Evolutionary conservation across 495 filamentous ascomycete genomes (phyloP).

Genomic region (Melanomma pulvis-pyrius): DNA sequence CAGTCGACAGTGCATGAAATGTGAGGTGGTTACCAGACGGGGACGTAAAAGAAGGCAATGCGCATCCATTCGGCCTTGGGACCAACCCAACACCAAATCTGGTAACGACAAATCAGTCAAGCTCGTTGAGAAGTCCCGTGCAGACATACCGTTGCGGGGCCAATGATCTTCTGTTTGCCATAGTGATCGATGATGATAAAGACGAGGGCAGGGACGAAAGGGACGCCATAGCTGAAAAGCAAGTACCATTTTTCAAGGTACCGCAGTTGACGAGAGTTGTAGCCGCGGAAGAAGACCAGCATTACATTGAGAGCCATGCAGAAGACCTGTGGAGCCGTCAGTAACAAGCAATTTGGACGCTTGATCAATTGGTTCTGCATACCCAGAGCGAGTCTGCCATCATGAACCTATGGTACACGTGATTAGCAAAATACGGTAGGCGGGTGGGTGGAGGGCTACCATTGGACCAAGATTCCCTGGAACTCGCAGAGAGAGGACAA

Average conservation of each 20-base stretch:
- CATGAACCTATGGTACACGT: slow-evolving; percentile 16
- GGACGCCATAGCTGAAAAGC: slow-evolving; percentile 72
- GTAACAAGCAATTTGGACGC: neutral
- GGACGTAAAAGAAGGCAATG: slow-evolving; percentile 78
- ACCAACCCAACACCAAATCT: slow-evolving; percentile 85
- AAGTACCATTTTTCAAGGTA: slow-evolving; percentile 74
- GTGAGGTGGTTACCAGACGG: slow-evolving; percentile 65
- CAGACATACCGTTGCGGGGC: slow-evolving; percentile 62
- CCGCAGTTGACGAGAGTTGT: slow-evolving; percentile 66
- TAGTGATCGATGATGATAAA: slow-evolving; percentile 65
- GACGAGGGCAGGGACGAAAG: slow-evolving; percentile 68
- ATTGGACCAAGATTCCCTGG: slow-evolving; percentile 75
- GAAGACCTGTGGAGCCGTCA: slow-evolving; percentile 63
- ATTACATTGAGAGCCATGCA: slow-evolving; percentile 90
- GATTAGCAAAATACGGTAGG: slow-evolving; percentile 24
- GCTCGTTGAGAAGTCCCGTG: neutral
- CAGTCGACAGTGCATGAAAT: neutral
- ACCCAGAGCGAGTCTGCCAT: slow-evolving; percentile 34
- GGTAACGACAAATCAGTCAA: slow-evolving; percentile 12
- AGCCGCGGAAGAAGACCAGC: slow-evolving; percentile 80
- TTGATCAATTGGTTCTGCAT: neutral
- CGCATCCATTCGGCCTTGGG: slow-evolving; percentile 70
- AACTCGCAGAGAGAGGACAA: slow-evolving; percentile 67
- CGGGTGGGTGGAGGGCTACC: slow-evolving; percentile 55
- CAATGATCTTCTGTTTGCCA: slow-evolving; percentile 64